Evolutionary conservation across 306 rosid species (phyloP), one percentile per base, ranked within the genome.

Genomic region (Purshia tridentata): DNA sequence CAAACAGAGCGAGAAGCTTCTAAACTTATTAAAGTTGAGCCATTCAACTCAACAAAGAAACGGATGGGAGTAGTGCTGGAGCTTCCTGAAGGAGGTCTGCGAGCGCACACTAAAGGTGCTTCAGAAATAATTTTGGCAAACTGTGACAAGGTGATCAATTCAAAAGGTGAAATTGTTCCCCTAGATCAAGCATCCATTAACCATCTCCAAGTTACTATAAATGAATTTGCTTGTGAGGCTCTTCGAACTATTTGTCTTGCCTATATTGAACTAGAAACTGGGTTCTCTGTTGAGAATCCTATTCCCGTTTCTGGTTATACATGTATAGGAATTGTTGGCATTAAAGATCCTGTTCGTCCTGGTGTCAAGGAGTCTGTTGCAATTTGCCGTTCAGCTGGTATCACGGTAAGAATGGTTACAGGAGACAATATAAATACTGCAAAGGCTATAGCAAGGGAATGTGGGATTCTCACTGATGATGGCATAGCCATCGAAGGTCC

Each of bases 401-500:
- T 94, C 56, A 91, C 85, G 35, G 97, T 94, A 15, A 70, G 96
- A 84, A 94, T 94, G 99, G 99, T 94, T 64, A 94, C 99, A 0
- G 99, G 99, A 11, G 99, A 94, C 84, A 91, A 94, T 75, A 94
- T 94, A 42, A 78, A 89, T 65, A 94, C 96, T 39, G 96, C 99
- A 23, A 94, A 91, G 86, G 97, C 99, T 70, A 94, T 94, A 61
- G 99, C 99, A 37, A 89, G 93, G 73, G 99, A 94, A 75, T 94
- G 99, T 77, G 97, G 98, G 55, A 94, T 94, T 77, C 90, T 94
- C 67, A 94, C 97, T 1, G 97, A 94, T 78, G 97, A 93, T 65
- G 99, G 99, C 54, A 78, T 94, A 78, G 99, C 99, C 83, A 94
- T 94, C 78, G 99, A 94, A 87, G 99, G 97, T 48, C 97, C 95